Evolutionary conservation across 129 eudicot genomes (phyloP).

Genomic region (Smallanthus sonchifolius): DNA sequence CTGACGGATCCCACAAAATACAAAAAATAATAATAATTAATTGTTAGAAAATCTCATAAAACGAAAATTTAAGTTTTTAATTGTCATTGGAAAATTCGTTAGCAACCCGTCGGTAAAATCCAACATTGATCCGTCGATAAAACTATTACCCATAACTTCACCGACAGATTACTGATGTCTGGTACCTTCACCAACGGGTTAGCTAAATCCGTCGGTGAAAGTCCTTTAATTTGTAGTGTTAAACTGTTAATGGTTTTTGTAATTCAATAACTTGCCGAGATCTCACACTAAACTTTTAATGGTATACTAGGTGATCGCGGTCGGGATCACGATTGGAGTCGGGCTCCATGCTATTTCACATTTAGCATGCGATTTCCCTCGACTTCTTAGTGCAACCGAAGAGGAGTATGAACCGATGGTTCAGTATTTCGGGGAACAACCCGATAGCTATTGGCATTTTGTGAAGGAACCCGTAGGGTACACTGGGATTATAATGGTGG

Average conservation of each 20-base stretch:
- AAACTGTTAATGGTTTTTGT: background rate
- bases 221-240: no score
- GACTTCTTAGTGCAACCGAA: slow-evolving; percentile 44
- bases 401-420: slow-evolving; percentile 44
- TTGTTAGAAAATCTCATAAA: no score
- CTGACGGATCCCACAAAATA: no score
- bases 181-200: no score
- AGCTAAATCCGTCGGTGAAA: no score
- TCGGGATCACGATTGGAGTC: slow-evolving; percentile 46
- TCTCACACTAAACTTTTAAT: background rate
- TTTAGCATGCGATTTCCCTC: slow-evolving; percentile 59
- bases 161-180: no score
- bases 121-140: no score
- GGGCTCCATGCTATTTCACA: slow-evolving; percentile 50
- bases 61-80: no score
- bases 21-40: no score
- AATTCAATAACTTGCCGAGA: background rate
- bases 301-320: slow-evolving; percentile 37
- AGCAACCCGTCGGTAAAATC: no score
- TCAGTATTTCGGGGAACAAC: slow-evolving; percentile 44
- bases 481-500: slow-evolving; percentile 51
- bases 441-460: slow-evolving; percentile 44
- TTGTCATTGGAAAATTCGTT: no score
- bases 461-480: slow-evolving; percentile 47
- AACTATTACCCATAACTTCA: no score